phyloP scores from a whole-genome alignment of 148 eudicot genomes.

The Limonium bicolor region DNA sequence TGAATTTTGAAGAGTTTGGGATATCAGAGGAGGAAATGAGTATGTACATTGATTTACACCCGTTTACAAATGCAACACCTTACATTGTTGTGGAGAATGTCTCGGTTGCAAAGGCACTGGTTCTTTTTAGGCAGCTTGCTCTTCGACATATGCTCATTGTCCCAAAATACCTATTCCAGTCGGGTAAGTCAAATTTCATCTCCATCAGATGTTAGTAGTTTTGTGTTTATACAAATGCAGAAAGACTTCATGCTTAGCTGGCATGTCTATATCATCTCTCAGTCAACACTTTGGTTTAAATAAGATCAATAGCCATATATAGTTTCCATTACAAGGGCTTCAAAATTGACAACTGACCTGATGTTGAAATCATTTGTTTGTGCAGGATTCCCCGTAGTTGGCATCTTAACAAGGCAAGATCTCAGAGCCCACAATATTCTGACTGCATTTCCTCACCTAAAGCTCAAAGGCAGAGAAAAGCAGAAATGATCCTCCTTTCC shows the following conservation, averaged over 20 bases:
- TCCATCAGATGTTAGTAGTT: not conserved
- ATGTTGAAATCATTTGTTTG: conserved; percentile 13
- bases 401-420: conserved; percentile 93
- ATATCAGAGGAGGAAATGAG: conserved; percentile 64
- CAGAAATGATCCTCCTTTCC: conserved; percentile 31
- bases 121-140: conserved; percentile 78
- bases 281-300: too few relatives aligned
- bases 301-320: not conserved
- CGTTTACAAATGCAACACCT: conserved; percentile 67
- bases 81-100: conserved; percentile 69
- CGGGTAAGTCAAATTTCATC: conserved; percentile 36
- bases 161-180: conserved; percentile 59
- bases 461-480: conserved; percentile 45
- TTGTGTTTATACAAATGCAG: not conserved
- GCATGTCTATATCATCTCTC: too few relatives aligned
- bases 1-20: conserved; percentile 40
- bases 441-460: conserved; percentile 62
- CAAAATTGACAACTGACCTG: conserved; percentile 12
- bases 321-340: not conserved
- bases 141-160: conserved; percentile 73
- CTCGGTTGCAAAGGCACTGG: conserved; percentile 81
- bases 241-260: not conserved
- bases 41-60: conserved; percentile 72
- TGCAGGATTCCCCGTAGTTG: conserved; percentile 66
- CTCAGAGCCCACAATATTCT: conserved; percentile 71